Conservation (phyloP, 345 rosid species). For the Citrus cavaleriei region DNA sequence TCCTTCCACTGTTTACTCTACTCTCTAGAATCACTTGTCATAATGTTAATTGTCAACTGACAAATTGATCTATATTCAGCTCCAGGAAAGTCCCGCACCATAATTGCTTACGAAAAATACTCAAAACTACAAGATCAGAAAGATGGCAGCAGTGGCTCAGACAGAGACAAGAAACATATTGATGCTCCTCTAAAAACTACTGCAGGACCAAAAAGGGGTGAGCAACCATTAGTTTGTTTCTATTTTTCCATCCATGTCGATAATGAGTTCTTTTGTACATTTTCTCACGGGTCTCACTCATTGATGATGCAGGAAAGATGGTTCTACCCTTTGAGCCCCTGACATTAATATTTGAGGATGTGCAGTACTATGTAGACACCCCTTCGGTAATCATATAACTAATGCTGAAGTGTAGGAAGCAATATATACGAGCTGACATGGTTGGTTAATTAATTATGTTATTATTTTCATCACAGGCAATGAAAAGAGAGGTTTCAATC, state of each 20-base stretch:
- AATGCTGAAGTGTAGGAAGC: not conserved
- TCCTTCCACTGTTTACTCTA: not conserved
- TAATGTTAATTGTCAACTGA: not conserved
- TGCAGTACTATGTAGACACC: conserved; percentile 34
- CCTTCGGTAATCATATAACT: conserved; percentile 29
- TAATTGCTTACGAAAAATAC: conserved; percentile 26
- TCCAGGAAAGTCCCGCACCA: conserved; percentile 39
- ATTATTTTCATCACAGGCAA: conserved; percentile 32
- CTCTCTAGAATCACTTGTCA: not conserved
- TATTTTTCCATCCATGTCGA: not conserved
- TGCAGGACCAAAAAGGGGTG: conserved; percentile 11
- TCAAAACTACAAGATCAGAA: conserved; percentile 5
- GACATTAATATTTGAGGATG: conserved; percentile 36
- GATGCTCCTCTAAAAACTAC: not conserved
- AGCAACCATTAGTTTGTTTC: not conserved
- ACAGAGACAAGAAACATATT: not conserved
- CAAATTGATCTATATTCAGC: conserved; percentile 23
- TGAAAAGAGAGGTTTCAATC: conserved; percentile 33
- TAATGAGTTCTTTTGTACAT: too few relatives aligned
- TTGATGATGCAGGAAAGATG: conserved; percentile 22
- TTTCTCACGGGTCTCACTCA: not conserved
- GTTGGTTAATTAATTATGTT: not conserved
- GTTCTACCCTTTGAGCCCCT: conserved; percentile 43
- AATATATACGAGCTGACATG: not conserved
- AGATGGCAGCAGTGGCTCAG: not conserved